Percentiles rank a stretch among this genome's conserved stretches.
These are phyloP conservation scores for Castanea sativa DNA, from an alignment of 306 rosid species.

Conservation along the genomic window DNA sequence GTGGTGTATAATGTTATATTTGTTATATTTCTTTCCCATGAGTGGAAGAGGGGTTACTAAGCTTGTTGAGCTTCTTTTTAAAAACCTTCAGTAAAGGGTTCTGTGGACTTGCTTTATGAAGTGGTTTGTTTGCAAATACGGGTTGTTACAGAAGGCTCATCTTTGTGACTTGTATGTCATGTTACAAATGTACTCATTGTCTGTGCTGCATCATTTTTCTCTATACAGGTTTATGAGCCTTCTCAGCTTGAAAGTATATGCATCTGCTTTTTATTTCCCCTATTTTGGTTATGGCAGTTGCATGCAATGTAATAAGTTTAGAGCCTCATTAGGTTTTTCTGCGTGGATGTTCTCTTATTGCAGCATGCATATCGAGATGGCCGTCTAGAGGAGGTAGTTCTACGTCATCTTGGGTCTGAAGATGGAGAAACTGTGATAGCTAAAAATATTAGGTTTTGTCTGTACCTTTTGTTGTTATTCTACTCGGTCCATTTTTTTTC, in stretches of 20 bases:
- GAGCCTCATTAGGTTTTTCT: constrained; percentile 20
- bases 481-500: background rate
- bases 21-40: background rate
- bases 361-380: constrained; percentile 95
- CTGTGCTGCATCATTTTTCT: background rate
- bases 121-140: background rate
- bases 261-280: background rate
- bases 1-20: background rate
- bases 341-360: constrained; percentile 23
- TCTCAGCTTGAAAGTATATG: background rate
- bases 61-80: background rate
- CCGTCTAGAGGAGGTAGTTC: constrained; percentile 66
- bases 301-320: background rate
- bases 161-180: background rate
- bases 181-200: background rate
- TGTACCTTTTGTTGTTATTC: constrained; percentile 4
- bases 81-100: background rate
- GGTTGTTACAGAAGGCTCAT: background rate
- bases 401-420: constrained; percentile 88
- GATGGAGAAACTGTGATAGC: constrained; percentile 87
- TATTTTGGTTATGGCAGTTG: background rate
- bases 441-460: constrained; percentile 65
- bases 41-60: background rate
- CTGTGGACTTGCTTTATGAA: background rate
- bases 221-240: background rate